Percentiles rank a stretch among this genome's conserved stretches.
These are phyloP conservation scores for Chamaecyparis obtusa DNA, from an alignment of 75 land plant genomes.

Conservation along the genomic window DNA sequence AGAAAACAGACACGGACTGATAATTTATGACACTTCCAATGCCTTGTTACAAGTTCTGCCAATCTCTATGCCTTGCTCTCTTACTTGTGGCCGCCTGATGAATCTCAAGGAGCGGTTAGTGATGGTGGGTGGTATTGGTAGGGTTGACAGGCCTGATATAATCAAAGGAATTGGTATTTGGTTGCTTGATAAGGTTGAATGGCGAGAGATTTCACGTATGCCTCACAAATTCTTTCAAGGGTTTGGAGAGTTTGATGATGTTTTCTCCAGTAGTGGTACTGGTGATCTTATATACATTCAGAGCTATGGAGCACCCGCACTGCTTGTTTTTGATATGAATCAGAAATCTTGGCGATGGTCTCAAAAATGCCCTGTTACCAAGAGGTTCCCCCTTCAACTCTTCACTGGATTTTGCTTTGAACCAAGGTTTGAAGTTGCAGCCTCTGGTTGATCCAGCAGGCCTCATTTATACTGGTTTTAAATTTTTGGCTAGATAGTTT, in stretches of 20 bases:
- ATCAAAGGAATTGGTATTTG: slow-evolving; percentile 87
- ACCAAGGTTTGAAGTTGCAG: slow-evolving; percentile 56
- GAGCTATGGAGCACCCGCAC: slow-evolving; percentile 72
- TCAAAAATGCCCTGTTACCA: slow-evolving; percentile 68
- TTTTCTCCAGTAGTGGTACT: slow-evolving; percentile 78
- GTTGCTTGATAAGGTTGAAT: slow-evolving; percentile 56
- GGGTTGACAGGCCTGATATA: slow-evolving; percentile 61
- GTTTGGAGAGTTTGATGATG: slow-evolving; percentile 84
- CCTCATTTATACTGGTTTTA: background rate
- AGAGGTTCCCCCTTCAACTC: slow-evolving; percentile 77
- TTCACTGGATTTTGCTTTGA: slow-evolving; percentile 85
- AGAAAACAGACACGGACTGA: slow-evolving; percentile 54
- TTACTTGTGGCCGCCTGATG: slow-evolving; percentile 77
- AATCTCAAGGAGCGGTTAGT: slow-evolving; percentile 68
- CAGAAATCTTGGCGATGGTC: slow-evolving; percentile 77
- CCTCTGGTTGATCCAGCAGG: slow-evolving; percentile 15
- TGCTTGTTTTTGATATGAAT: slow-evolving; percentile 65
- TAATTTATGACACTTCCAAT: slow-evolving; percentile 46
- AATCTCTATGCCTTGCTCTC: slow-evolving; percentile 62
- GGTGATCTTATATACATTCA: slow-evolving; percentile 78
- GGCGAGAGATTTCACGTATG: slow-evolving; percentile 75
- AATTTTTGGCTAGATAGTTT: background rate
- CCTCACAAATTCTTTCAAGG: slow-evolving; percentile 78
- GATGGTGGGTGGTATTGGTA: slow-evolving; percentile 92
- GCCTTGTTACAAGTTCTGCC: slow-evolving; percentile 32